A percentile compares a stretch with the other conserved stretches of the same genome.
phyloP scores from a whole-genome alignment of 768 basidiomycete species.

The Auricularia heimuer region DNA sequence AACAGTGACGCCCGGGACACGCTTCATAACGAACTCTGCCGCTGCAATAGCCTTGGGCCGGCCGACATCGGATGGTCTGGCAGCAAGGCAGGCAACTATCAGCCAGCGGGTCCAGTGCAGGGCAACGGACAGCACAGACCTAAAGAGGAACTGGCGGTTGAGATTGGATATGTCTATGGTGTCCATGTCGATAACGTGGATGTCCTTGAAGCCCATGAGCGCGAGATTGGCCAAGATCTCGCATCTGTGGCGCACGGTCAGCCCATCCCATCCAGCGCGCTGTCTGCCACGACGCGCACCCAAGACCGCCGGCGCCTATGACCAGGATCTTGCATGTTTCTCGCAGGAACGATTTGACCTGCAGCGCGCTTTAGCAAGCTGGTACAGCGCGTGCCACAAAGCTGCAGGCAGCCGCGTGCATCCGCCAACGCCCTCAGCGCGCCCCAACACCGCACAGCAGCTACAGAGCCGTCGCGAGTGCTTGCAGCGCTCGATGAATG shows the following conservation, averaged over 20 bases:
- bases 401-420: neutral
- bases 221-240: conserved; percentile 97
- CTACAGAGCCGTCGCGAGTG: neutral
- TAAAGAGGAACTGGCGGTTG: conserved; percentile 95
- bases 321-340: conserved; percentile 86
- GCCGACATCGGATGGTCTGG: conserved; percentile 83
- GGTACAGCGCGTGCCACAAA: neutral
- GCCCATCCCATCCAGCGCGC: neutral
- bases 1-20: conserved; percentile 92
- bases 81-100: neutral
- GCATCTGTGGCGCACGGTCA: conserved; percentile 18
- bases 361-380: neutral
- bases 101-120: neutral
- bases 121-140: conserved; percentile 36
- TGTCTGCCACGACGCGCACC: conserved; percentile 31
- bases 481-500: neutral
- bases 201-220: conserved; percentile 92
- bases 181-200: conserved; percentile 99
- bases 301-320: conserved; percentile 95
- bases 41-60: conserved; percentile 89
- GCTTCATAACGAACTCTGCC: conserved; percentile 93
- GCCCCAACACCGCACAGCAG: neutral
- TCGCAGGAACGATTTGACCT: conserved; percentile 86
- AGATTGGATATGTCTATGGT: conserved; percentile 99
- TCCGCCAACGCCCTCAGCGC: neutral